Base-by-base conservation (phyloP, 1,284 basidiomycete species). In the Boletus semigastroideus region DNA sequence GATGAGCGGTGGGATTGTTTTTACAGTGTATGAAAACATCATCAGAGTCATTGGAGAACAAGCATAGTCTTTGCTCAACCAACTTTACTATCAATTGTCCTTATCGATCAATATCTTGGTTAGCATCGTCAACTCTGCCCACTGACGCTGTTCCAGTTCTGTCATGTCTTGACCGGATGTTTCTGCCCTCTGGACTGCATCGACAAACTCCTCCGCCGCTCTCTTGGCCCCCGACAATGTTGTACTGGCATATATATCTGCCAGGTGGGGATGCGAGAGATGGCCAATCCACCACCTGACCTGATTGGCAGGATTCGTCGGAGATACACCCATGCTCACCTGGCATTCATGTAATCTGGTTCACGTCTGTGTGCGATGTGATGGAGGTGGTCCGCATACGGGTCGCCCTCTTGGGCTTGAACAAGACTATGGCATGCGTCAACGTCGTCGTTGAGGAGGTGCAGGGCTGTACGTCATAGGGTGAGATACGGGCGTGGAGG, bases 1-100 rank as follows among this genome's bases (percentile, higher is more conserved):
- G 87, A 70, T 97, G 74, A 92, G 90, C 52, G 95, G 96, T 16
- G 96, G 95, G 2, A 95, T 99, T 63, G 90, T 94, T 38, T 98
- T 98, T 68, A 95, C 94, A 0, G 82, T 95, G 1, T 96, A 96
- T 68, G 94, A 97, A 68, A 84, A 90, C 51, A 73, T 90, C 17
- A 89, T 92, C 55, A 73, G 63, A 42, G 34, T 76, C 6, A 68
- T 80, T 17, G 74, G 73, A 14, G 68, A 63, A 34, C 27, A 33
- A 10, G 43, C 52, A 49, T 51, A 51, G 20, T 46, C 14, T 47
- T 43, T 42, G 39, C 14, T 38, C 11, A 39, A 30, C n/a, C 19
- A 12, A 33, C 37, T 34, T n/a, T 47, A 28, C 31, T 27, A 40
- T 41, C 42, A 49, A 20, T 20, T 17, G 11, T 11, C 38, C 22